phyloP scores from a whole-genome alignment of 495 filamentous ascomycete genomes.

The Diplogelasinospora grovesii region DNA sequence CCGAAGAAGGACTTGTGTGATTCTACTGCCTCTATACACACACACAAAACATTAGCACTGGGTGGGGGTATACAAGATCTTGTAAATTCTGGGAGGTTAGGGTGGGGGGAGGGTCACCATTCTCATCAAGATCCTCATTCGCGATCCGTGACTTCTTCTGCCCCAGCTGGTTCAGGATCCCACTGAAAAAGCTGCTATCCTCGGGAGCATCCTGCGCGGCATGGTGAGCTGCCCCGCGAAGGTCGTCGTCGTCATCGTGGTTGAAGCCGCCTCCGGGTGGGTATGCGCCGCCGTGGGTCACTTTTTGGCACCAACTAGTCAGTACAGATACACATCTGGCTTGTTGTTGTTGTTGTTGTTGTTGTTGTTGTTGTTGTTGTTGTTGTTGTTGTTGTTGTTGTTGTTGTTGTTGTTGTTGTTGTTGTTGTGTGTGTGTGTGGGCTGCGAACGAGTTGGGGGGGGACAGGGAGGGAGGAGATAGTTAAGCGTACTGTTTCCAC shows the following conservation, averaged over 20 bases:
- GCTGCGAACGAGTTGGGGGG: constrained; percentile 9
- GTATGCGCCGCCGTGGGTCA: constrained; percentile 33
- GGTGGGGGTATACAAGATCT: no score
- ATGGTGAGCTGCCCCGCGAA: constrained; percentile 44
- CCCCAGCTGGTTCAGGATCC: constrained; percentile 39
- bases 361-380: no score
- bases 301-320: constrained; percentile 9
- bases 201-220: constrained; percentile 40
- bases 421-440: not conserved
- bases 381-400: no score
- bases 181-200: constrained; percentile 46
- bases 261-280: constrained; percentile 32
- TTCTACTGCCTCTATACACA: no score
- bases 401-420: no score
- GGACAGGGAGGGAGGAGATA: no score
- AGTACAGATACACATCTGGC: no score
- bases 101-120: constrained; percentile 23
- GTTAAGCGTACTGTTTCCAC: constrained; percentile 16
- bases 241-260: constrained; percentile 38
- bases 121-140: constrained; percentile 54
- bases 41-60: no score
- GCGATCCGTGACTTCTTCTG: constrained; percentile 43
- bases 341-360: no score
- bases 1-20: constrained; percentile 46
- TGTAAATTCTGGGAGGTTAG: no score